Base-by-base conservation (phyloP, 305 asterid genomes). In the Solanum hybrid region DNA sequence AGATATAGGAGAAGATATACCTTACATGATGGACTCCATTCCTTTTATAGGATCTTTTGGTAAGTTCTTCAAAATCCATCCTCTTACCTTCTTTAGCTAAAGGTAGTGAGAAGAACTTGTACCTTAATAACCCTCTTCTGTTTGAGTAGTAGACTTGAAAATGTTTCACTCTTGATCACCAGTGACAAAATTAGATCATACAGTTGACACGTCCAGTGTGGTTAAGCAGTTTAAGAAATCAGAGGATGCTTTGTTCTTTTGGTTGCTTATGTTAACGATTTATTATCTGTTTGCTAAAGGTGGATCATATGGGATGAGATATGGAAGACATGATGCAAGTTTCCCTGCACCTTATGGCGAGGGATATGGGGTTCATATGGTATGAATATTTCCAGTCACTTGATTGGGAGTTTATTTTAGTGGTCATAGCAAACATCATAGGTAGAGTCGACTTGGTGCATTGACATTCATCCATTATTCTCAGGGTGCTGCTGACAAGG, bases 401-500 rank as follows among this genome's bases (percentile, higher is more conserved):
- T 90, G 82, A 38, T 84, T 82, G 79, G 42, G 34, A 34, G 36
- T 88, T 91, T 26, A 51, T 90, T 76, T 46, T 60, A 40, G 86
- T 40, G 86, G 46, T 90, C 86, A 88, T 87, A 73, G 29, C 66
- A 72, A 37, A 24, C 72, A 36, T 36, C 88, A 87, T 42, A 77
- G 88, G 82, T 78, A 51, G 38, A 79, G 75, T 56, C 85, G 51
- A 32, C 88, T 87, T 82, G 85, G 84, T 79, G 60, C 87, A 38
- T 90, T 88, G 86, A 88, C 86, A 64, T 88, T 51, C 75, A 38
- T 89, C 24, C 35, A 27, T 86, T 89, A 32, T 88, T 76, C 87
- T 92, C 91, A 93, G 94, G 93, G 94, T 88, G 90, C 92, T 91
- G 90, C 94, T 87, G 92, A 92, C 91, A 92, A 87, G 91, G 94